A percentile compares a stretch with the other conserved stretches of the same genome.
These are phyloP conservation scores for Agrocybe chaxingu DNA, from an alignment of 768 basidiomycete species.

Conservation along the genomic window DNA sequence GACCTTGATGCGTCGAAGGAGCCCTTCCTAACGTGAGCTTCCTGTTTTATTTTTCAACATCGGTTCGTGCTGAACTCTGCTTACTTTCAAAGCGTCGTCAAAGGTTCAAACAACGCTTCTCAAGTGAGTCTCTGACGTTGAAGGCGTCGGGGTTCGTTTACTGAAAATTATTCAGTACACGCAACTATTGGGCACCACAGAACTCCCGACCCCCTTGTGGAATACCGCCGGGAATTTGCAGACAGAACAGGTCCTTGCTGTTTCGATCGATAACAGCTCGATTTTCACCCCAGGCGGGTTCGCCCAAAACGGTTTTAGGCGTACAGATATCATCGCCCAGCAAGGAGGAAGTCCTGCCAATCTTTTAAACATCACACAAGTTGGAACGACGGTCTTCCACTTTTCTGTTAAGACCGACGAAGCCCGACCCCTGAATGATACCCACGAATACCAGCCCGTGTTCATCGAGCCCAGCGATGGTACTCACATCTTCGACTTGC, in stretches of 20 bases:
- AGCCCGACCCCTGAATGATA: slow-evolving; percentile 43
- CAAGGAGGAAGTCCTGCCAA: slow-evolving; percentile 32
- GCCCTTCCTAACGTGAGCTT: slow-evolving; percentile 53
- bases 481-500: slow-evolving; percentile 56
- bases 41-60: background rate
- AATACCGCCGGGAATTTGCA: slow-evolving; percentile 23
- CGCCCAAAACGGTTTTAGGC: slow-evolving; percentile 55
- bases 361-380: slow-evolving; percentile 38
- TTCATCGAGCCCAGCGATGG: slow-evolving; percentile 63
- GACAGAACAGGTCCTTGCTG: slow-evolving; percentile 47
- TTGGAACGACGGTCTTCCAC: slow-evolving; percentile 42
- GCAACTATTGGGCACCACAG: slow-evolving; percentile 32
- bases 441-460: slow-evolving; percentile 61
- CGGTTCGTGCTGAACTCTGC: background rate
- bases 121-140: slow-evolving; percentile 33
- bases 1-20: slow-evolving; percentile 45
- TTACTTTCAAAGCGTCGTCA: slow-evolving; percentile 41
- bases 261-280: slow-evolving; percentile 56
- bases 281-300: slow-evolving; percentile 50
- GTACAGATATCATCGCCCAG: slow-evolving; percentile 58
- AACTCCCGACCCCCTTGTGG: slow-evolving; percentile 51
- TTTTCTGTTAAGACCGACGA: slow-evolving; percentile 38
- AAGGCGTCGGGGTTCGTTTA: background rate
- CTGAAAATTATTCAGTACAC: slow-evolving; percentile 34
- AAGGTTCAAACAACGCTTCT: slow-evolving; percentile 48